These are phyloP conservation scores for Podaxis mareebaensis DNA, from an alignment of 768 basidiomycete genomes.

Conservation along the genomic window DNA sequence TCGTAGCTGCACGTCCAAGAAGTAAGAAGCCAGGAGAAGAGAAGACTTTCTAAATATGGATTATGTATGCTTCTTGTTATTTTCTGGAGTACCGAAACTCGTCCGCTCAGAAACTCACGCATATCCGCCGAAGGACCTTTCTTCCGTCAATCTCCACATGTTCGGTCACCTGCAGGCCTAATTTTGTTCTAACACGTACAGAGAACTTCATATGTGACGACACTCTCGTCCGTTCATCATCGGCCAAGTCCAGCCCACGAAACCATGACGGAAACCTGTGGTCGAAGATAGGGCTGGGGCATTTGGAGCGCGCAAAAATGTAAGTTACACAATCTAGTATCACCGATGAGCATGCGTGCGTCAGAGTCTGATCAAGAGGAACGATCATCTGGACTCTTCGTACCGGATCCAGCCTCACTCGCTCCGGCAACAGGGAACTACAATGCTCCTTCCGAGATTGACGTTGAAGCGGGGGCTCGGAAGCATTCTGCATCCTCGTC, in stretches of 20 bases:
- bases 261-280: no score
- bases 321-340: neutral
- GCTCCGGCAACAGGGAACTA: neutral
- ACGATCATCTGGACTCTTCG: neutral
- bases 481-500: neutral
- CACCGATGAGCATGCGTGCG: neutral
- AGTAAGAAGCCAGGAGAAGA: no score
- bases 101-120: neutral
- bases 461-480: neutral
- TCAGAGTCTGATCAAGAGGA: neutral
- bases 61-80: neutral
- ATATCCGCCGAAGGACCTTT: neutral
- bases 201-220: neutral
- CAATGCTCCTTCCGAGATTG: neutral
- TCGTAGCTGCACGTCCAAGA: no score
- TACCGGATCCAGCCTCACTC: neutral
- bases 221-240: neutral
- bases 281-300: no score
- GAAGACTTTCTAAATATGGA: neutral
- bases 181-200: neutral
- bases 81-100: neutral
- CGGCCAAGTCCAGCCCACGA: no score
- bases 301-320: no score
- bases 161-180: neutral
- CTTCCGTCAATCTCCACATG: slow-evolving; percentile 1